These are phyloP conservation scores for Punctularia strigosozonata DNA, from an alignment of 768 basidiomycete genomes.

Conservation along the genomic window DNA sequence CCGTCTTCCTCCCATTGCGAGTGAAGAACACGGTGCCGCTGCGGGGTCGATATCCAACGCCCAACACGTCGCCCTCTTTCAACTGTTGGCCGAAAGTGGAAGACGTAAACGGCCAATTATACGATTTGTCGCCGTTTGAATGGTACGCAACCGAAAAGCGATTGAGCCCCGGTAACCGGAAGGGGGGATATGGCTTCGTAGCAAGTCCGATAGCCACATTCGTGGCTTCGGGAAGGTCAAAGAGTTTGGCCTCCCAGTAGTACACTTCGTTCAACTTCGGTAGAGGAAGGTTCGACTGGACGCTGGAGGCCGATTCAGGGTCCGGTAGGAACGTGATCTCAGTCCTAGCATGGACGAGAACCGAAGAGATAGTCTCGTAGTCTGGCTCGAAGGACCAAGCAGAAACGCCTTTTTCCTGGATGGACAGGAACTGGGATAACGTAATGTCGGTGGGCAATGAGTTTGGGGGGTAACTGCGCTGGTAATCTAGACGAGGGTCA, in stretches of 20 bases:
- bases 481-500: slow-evolving; percentile 44
- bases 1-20: slow-evolving; percentile 92
- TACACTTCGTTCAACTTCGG: slow-evolving; percentile 99
- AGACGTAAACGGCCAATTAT: slow-evolving; percentile 92
- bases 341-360: slow-evolving; percentile 90
- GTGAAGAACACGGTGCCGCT: slow-evolving; percentile 99
- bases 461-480: slow-evolving; percentile 84
- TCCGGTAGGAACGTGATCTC: slow-evolving; percentile 98
- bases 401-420: slow-evolving; percentile 98
- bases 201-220: slow-evolving; percentile 89
- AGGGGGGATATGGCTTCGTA: slow-evolving; percentile 94
- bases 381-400: slow-evolving; percentile 99
- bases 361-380: slow-evolving; percentile 86
- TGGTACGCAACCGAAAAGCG: slow-evolving; percentile 90
- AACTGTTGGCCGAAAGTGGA: slow-evolving; percentile 72
- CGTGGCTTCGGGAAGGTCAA: slow-evolving; percentile 82
- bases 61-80: slow-evolving; percentile 92
- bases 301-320: slow-evolving; percentile 86
- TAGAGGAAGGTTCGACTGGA: slow-evolving; percentile 92
- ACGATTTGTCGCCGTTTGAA: slow-evolving; percentile 92
- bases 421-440: slow-evolving; percentile 94
- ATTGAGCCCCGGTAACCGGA: slow-evolving; percentile 81
- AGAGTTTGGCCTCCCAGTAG: slow-evolving; percentile 99
- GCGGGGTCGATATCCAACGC: slow-evolving; percentile 91
- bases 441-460: slow-evolving; percentile 98